Percentiles rank a stretch among this genome's conserved stretches.
phyloP scores from a whole-genome alignment of 768 basidiomycete genomes.

The Pisolithus sp. region DNA sequence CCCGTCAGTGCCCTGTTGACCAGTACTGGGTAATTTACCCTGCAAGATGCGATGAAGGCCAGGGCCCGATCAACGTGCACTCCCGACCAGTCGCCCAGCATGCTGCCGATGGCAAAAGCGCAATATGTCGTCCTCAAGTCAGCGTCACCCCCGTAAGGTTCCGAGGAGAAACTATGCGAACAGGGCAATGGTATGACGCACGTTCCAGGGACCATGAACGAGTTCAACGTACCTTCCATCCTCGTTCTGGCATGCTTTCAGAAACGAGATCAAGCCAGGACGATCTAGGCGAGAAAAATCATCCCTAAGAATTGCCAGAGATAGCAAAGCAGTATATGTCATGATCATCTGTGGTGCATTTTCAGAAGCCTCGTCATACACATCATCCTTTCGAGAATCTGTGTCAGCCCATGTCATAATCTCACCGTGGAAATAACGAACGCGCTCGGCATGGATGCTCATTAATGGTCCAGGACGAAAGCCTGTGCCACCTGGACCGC shows the following conservation, averaged over 20 bases:
- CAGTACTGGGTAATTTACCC: conserved; percentile 40
- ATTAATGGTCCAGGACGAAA: conserved; percentile 76
- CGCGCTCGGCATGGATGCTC: conserved; percentile 31
- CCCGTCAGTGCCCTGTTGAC: not conserved
- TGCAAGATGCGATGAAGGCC: conserved; percentile 61
- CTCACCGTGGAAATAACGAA: conserved; percentile 1
- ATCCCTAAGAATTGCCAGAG: conserved; percentile 82
- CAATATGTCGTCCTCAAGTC: conserved; percentile 85
- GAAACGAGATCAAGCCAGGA: conserved; percentile 55
- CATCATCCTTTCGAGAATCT: conserved; percentile 19
- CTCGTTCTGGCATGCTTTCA: conserved; percentile 63
- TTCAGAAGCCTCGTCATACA: conserved; percentile 40
- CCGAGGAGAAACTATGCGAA: conserved; percentile 57
- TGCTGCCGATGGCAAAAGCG: conserved; percentile 74
- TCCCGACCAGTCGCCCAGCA: conserved; percentile 77
- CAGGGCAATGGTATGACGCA: not conserved
- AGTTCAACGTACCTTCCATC: conserved; percentile 70
- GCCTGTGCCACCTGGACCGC: conserved; percentile 53
- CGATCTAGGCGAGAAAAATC: conserved; percentile 70
- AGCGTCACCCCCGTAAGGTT: conserved; percentile 62
- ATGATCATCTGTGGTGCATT: conserved; percentile 82
- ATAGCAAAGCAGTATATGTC: conserved; percentile 86
- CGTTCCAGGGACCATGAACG: conserved; percentile 1
- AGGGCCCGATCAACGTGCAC: conserved; percentile 58
- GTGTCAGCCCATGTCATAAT: conserved; percentile 4